phyloP scores from a whole-genome alignment of 352 stramenopile species.

The Phytopythium sindhum region DNA sequence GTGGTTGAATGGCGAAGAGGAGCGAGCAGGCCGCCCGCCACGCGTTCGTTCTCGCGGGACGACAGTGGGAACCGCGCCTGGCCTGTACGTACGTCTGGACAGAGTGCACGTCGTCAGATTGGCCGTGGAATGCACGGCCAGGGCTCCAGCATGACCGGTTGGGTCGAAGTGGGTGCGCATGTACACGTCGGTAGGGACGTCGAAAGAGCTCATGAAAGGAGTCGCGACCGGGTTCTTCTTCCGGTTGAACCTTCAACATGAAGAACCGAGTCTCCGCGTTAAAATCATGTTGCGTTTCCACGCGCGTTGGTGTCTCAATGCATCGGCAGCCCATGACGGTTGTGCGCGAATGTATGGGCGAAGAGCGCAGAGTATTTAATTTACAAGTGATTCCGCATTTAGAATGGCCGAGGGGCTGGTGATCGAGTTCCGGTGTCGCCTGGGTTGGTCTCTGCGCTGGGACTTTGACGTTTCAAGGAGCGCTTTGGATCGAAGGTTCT shows the following conservation, averaged over 20 bases:
- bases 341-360: neutral
- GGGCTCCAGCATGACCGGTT: too few species aligned
- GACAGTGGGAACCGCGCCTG: too few species aligned
- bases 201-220: too few species aligned
- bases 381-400: neutral
- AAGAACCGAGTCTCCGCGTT: neutral
- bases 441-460: neutral
- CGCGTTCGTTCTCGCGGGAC: neutral
- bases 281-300: constrained; percentile 31
- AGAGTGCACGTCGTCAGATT: neutral
- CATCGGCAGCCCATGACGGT: constrained; percentile 7
- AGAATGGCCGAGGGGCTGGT: neutral
- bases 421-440: neutral
- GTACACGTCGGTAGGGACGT: too few species aligned
- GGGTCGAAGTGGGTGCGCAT: too few species aligned
- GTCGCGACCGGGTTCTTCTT: too few species aligned
- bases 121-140: neutral
- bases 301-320: neutral
- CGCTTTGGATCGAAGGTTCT: neutral
- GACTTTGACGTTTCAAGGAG: neutral
- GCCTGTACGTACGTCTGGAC: too few species aligned
- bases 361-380: neutral
- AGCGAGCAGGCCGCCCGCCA: neutral
- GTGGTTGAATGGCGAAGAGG: constrained; percentile 3
- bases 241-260: constrained; percentile 21